These are phyloP conservation scores for Colletotrichum theobromicola DNA, from an alignment of 2,329 filamentous ascomycete species.

Conservation along the genomic window DNA sequence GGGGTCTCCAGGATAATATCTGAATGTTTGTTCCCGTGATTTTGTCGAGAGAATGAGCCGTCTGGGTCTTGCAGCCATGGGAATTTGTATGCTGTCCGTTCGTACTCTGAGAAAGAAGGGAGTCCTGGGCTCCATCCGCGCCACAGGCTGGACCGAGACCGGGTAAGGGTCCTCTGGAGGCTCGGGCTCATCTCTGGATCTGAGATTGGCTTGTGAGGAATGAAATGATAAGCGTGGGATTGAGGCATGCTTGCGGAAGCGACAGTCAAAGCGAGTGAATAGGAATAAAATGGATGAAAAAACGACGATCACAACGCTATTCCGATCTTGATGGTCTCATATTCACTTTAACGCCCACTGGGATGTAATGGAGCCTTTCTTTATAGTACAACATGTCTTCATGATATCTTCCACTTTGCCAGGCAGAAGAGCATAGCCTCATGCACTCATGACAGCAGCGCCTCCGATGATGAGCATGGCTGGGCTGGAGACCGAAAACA, in stretches of 20 bases:
- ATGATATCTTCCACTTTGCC: background rate
- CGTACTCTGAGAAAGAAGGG: slow-evolving; percentile 28
- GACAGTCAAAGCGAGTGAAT: slow-evolving; percentile 9
- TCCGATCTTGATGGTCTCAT: background rate
- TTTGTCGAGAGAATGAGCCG: background rate
- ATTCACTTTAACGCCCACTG: background rate
- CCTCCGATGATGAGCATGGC: background rate
- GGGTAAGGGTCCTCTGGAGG: slow-evolving; percentile 1
- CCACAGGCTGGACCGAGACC: slow-evolving; percentile 33
- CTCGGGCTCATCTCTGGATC: background rate
- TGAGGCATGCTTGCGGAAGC: slow-evolving; percentile 3
- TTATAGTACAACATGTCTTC: background rate
- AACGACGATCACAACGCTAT: background rate
- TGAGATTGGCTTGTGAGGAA: slow-evolving; percentile 16
- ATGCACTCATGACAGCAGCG: background rate
- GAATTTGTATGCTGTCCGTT: slow-evolving; percentile 32
- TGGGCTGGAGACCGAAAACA: background rate
- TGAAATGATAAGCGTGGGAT: background rate
- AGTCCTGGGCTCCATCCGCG: slow-evolving; percentile 31
- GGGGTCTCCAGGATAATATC: background rate
- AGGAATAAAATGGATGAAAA: background rate
- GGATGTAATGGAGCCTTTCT: background rate
- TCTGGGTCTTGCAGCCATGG: slow-evolving; percentile 28
- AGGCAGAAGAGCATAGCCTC: background rate
- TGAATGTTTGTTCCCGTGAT: background rate